Base-by-base conservation (phyloP, 2,329 filamentous ascomycete genomes). In the Trichophyton rubrum region DNA sequence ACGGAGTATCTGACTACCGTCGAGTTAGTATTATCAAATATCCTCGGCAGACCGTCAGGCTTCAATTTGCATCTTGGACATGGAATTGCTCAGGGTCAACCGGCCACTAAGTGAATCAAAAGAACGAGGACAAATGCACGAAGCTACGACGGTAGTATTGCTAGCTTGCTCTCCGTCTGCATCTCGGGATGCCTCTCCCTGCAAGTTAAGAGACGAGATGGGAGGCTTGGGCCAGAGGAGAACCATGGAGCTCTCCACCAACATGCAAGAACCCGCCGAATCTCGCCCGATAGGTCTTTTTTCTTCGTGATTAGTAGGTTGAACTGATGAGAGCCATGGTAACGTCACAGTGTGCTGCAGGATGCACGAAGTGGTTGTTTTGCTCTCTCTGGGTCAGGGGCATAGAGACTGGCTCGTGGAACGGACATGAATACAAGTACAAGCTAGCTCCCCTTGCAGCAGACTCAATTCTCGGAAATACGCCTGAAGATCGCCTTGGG, bases 401-500 rank as follows among this genome's bases (percentile, higher is more conserved):
- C 11, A 4, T n/a, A 43, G n/a, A 51, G n/a, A 51, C 45, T 51
- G 45, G 30, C 45, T 51, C 22, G 45, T 13, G 8, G 11, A 27
- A 51, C 45, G 24, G 45, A 27, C 8, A 51, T 15, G 22, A 24
- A 38, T 13, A 38, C 2, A 9, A 27, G 22, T 24, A 9, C 20
- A 51, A 51, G 20, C 20, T 15, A 4, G 11, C 8, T 47, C 45
- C 9, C 8, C 22, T 22, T 35, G 27, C 15, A 35, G 51, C 51
- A 17, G 27, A 8, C n/a, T 20, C n/a, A 15, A 13, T 8, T 7
- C 13, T 35, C n/a, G 15, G 38, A 55, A 55, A 27, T 55, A 13
- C 30, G 51, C 51, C 51, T 55, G 51, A 22, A 55, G 51, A 27
- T 55, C n/a, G 51, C 51, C 51, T 55, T 55, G 51, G 1, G 49